Base-by-base conservation (phyloP, 108 stramenopile genomes). In the Seminavis robusta region DNA sequence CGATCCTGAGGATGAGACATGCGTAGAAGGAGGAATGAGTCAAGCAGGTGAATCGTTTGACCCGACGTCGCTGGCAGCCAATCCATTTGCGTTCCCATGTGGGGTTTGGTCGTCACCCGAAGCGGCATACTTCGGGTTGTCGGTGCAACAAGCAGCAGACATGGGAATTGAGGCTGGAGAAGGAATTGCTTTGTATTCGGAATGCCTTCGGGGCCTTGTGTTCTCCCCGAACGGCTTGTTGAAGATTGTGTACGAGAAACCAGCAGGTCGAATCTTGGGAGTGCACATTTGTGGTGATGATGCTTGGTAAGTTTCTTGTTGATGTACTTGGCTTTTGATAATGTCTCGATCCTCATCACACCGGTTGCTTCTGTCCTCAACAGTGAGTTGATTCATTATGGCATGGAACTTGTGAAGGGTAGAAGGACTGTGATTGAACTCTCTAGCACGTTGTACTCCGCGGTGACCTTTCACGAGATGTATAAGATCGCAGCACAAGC, bases 281-380 rank as follows among this genome's bases (percentile, higher is more conserved):
- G 89, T 91, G 4, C 89, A 91, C 58, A 85, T 91, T 48, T 81
- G 82, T 52, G 89, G 89, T 33, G 84, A 85, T 38, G 89, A 86
- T 55, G 89, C 89, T 0, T 91, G 80, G 47, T 7, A 9, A 16
- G 44, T 19, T 45, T 16, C 7, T 45, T 24, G 3, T 3, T 47
- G 20, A 24, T 3, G 20, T 47, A 8, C 25, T 47, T 23, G 1
- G 1, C n/a, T 26, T 23, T 3, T 47, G 21, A 2, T 1, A 3
- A 23, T 21, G 1, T 23, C 15, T 47, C n/a, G 17, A 17, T 47
- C 3, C 23, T 23, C n/a, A n/a, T n/a, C n/a, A n/a, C n/a, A n/a
- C n/a, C n/a, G n/a, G n/a, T n/a, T n/a, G n/a, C n/a, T n/a, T n/a
- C n/a, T n/a, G n/a, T n/a, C n/a, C n/a, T n/a, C n/a, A n/a, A n/a